A percentile compares a stretch with the other conserved stretches of the same genome.
phyloP scores from a whole-genome alignment of 2,329 filamentous ascomycete species.

The Fusarium bulbicola region DNA sequence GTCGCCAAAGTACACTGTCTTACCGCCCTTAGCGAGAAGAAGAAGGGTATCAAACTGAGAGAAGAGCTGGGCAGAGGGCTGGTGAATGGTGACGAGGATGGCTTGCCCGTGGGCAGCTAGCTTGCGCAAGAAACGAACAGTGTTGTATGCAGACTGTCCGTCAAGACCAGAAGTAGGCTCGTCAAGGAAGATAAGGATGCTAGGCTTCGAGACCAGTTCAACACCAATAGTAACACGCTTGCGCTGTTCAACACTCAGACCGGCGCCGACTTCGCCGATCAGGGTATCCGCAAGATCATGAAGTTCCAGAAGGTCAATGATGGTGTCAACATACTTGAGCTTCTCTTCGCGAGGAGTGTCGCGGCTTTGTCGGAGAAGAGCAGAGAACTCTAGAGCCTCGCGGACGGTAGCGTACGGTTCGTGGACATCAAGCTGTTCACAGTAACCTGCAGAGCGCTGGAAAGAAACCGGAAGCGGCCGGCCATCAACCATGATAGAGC shows the following conservation, averaged over 20 bases:
- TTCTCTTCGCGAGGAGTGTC: slow-evolving; percentile 73
- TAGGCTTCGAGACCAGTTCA: slow-evolving; percentile 69
- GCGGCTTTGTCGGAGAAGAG: slow-evolving; percentile 75
- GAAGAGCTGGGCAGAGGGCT: slow-evolving; percentile 73
- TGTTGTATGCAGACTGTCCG: slow-evolving; percentile 73
- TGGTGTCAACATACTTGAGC: slow-evolving; percentile 78
- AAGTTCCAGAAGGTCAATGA: slow-evolving; percentile 71
- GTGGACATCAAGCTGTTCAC: slow-evolving; percentile 84
- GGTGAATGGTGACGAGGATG: slow-evolving; percentile 75
- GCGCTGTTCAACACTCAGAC: slow-evolving; percentile 62
- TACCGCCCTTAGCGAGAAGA: slow-evolving; percentile 70
- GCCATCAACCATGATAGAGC: slow-evolving; percentile 81
- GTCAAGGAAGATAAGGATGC: slow-evolving; percentile 68
- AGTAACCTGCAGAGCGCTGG: slow-evolving; percentile 82
- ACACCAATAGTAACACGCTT: slow-evolving; percentile 69
- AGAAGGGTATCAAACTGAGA: slow-evolving; percentile 73
- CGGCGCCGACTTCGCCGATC: slow-evolving; percentile 60
- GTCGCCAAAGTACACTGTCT: slow-evolving; percentile 74
- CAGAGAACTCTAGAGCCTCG: slow-evolving; percentile 79
- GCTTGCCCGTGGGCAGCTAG: slow-evolving; percentile 73
- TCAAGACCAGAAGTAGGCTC: slow-evolving; percentile 74
- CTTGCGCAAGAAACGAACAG: slow-evolving; percentile 71
- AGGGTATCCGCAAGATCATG: slow-evolving; percentile 59
- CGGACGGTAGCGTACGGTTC: slow-evolving; percentile 77
- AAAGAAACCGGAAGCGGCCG: slow-evolving; percentile 76